These are phyloP conservation scores for Botrytis medusae DNA, from an alignment of 2,329 filamentous ascomycete genomes.

Conservation along the genomic window DNA sequence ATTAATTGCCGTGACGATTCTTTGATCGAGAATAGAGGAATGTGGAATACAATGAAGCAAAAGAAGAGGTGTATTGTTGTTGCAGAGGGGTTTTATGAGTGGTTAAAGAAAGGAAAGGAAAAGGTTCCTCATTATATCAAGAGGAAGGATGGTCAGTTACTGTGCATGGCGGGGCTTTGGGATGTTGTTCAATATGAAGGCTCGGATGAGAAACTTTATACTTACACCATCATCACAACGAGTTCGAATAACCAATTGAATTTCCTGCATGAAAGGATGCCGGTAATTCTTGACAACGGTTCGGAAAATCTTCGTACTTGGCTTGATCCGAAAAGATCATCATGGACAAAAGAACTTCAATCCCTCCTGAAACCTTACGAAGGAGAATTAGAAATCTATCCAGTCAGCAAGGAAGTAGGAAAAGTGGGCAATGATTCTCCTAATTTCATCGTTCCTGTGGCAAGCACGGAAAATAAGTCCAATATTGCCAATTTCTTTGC, in stretches of 20 bases:
- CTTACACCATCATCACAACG: slow-evolving; percentile 93
- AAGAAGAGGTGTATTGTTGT: slow-evolving; percentile 84
- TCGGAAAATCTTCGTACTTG: slow-evolving; percentile 69
- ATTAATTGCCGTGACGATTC: slow-evolving; percentile 97
- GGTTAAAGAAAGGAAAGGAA: slow-evolving; percentile 81
- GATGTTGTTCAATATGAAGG: slow-evolving; percentile 81
- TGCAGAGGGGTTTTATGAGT: slow-evolving; percentile 94
- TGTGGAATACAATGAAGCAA: slow-evolving; percentile 92
- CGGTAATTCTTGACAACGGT: slow-evolving; percentile 79
- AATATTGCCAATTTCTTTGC: slow-evolving; percentile 95
- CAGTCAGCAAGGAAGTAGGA: slow-evolving; percentile 83
- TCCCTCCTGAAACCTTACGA: slow-evolving; percentile 73
- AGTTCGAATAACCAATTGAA: slow-evolving; percentile 76
- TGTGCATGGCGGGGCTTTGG: slow-evolving; percentile 88
- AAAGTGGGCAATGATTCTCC: slow-evolving; percentile 93
- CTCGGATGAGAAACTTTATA: slow-evolving; percentile 70
- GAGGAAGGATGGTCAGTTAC: slow-evolving; percentile 76
- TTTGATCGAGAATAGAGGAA: slow-evolving; percentile 69
- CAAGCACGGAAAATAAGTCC: slow-evolving; percentile 83
- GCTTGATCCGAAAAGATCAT: slow-evolving; percentile 70
- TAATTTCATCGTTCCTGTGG: slow-evolving; percentile 76
- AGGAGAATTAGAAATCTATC: slow-evolving; percentile 80
- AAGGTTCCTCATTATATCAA: slow-evolving; percentile 84
- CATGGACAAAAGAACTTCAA: slow-evolving; percentile 80
- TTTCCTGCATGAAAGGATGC: slow-evolving; percentile 95